These are phyloP conservation scores for Alternaria viburni DNA, from an alignment of 2,329 filamentous ascomycete species.

Conservation along the genomic window DNA sequence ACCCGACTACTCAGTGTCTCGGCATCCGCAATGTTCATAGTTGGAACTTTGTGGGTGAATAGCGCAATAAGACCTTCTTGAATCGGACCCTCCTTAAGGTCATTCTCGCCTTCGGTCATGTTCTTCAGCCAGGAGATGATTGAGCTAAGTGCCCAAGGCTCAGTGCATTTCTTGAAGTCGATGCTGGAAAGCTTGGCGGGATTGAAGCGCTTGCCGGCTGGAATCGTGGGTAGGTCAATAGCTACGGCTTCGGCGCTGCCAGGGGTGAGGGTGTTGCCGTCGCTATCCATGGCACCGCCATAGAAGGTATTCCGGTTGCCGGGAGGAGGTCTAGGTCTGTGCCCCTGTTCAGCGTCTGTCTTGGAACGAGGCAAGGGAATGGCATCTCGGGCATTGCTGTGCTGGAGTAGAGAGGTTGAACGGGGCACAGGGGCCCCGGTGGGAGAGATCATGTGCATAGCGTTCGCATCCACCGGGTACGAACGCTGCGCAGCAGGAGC, in stretches of 20 bases:
- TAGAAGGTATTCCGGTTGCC: slow-evolving; percentile 45
- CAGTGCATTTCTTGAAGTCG: slow-evolving; percentile 83
- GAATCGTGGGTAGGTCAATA: slow-evolving; percentile 84
- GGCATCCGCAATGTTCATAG: slow-evolving; percentile 97
- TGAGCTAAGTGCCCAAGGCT: slow-evolving; percentile 93
- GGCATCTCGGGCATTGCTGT: slow-evolving; percentile 79
- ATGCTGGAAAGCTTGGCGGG: slow-evolving; percentile 79
- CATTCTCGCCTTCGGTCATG: slow-evolving; percentile 88
- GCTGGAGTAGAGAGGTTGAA: slow-evolving; percentile 73
- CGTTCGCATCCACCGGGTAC: slow-evolving; percentile 41
- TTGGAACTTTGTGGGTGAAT: slow-evolving; percentile 94
- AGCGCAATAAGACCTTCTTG: slow-evolving; percentile 86
- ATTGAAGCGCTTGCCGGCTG: slow-evolving; percentile 80
- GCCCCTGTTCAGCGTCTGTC: slow-evolving; percentile 80
- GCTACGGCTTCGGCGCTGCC: slow-evolving; percentile 59
- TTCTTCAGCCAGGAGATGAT: slow-evolving; percentile 85
- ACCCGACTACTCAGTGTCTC: slow-evolving; percentile 82
- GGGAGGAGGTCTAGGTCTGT: slow-evolving; percentile 49
- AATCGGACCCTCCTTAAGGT: slow-evolving; percentile 83
- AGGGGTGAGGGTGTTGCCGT: slow-evolving; percentile 64
- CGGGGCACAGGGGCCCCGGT: slow-evolving; percentile 43
- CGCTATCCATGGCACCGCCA: slow-evolving; percentile 42
- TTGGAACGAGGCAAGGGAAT: slow-evolving; percentile 87
- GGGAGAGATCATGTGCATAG: slow-evolving; percentile 41
- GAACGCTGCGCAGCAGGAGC: slow-evolving; percentile 38